Base-by-base conservation (phyloP, 2,329 filamentous ascomycete genomes). In the Diaporthe vaccinii region DNA sequence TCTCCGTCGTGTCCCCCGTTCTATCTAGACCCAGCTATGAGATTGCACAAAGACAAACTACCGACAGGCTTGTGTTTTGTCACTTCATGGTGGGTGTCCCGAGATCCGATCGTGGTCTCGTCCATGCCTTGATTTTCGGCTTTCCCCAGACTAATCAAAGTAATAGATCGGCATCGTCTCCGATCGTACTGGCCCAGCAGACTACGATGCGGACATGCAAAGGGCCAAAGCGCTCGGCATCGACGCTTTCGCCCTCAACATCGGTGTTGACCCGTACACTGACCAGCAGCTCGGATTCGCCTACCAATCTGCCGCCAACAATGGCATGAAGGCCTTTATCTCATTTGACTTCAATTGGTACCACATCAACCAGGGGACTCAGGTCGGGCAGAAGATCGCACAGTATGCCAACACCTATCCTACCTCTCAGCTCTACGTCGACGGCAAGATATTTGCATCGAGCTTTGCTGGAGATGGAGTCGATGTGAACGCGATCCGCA, bases 301-400 rank as follows among this genome's bases (percentile, higher is more conserved):
- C 0, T 90, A 89, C 75, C 81, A 86, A n/a, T 87, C 87, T 0
- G 87, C 88, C 4, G 83, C 84, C 14, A 82, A 82, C 10, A 84
- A 85, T 39, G 83, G 82, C 62, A 88, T 90, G 84, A 88, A 89
- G 73, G 87, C 89, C 20, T 89, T 90, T 73, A 85, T 91, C 76
- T 90, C 88, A 1, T 91, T 90, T 76, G 89, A 41, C 81, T 90
- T 89, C 79, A 88, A 89, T 82, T 86, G 86, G 85, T 88, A 84
- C 81, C 78, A 79, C 14, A 71, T 74, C 9, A 75, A 79, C 15
- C 80, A 87, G 57, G 84, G 84, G 1, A 80, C 80, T 10, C 82
- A 81, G 17, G 84, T 87, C 25, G 88, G 87, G 1, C 79, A 82
- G 59, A 87, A 86, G 78, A 83, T 90, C 73, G 84, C 83, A 17